Base-by-base conservation (phyloP, 1,284 basidiomycete genomes). In the Golubevia sp. region DNA sequence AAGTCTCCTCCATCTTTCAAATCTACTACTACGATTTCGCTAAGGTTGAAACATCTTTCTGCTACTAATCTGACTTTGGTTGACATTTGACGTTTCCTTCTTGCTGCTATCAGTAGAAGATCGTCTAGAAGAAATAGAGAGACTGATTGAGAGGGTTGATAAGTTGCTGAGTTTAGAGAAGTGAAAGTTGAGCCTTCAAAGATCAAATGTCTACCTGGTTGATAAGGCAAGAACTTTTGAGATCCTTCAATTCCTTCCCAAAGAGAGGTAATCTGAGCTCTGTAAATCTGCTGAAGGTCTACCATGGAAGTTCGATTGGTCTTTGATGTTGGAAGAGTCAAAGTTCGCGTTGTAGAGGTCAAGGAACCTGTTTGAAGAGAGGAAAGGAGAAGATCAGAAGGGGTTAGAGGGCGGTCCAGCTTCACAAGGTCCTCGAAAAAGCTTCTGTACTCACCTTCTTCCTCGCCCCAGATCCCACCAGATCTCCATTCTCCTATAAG, bases 161-260 rank as follows among this genome's bases (percentile, higher is more conserved):
- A 99, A 0, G 97, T 99, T 1, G 97, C 96, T 0, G 94, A 88
- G 73, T 99, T 97, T 53, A 99, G 87, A 64, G 92, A 90, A 66
- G 91, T 87, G 58, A 97, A 91, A 30, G 90, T 89, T 63, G 93
- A 91, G 62, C 93, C 89, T 84, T 98, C 95, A 18, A 89, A 88
- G 25, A 98, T 89, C 61, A 99, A 89, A 79, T 98, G 96, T 61
- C 96, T 88, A 2, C 94, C 95, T 0, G 93, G 90, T 0, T 90
- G 91, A 5, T 92, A 90, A 0, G 95, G 94, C 1, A 95, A 90
- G 80, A 96, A 95, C 84, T 97, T 97, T 70, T 94, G 91, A 0
- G 94, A 93, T n/a, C 97, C 96, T 79, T 97, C 94, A 69, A 99
- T 92, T 57, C 91, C 91, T 3, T 92, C 86, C 85, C 97, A 97